Conservation (phyloP, 2,329 filamentous ascomycete genomes). For the Colletotrichum incanum region DNA sequence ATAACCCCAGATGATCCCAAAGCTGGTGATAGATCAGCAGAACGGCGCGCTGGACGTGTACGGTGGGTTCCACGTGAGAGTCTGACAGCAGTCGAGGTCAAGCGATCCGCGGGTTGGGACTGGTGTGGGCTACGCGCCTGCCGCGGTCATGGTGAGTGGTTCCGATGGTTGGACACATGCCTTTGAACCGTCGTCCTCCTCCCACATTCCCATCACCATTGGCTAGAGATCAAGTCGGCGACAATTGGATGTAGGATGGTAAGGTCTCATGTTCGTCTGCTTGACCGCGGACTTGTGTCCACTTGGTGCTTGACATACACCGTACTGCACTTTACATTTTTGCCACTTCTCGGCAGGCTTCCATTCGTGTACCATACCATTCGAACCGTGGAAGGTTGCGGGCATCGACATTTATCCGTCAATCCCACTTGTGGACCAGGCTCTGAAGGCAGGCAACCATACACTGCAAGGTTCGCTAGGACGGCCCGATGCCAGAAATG, state of each 20-base stretch:
- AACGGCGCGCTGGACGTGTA: slow-evolving; percentile 5
- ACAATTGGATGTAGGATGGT: background rate
- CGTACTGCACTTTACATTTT: background rate
- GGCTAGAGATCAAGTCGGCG: background rate
- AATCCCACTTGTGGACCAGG: background rate
- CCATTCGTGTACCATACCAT: background rate
- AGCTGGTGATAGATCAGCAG: slow-evolving; percentile 37
- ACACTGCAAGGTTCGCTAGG: background rate
- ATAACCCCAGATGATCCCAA: slow-evolving; percentile 38
- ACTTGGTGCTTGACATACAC: background rate
- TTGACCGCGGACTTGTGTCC: background rate
- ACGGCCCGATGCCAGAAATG: slow-evolving; percentile 29
- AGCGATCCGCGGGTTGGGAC: slow-evolving; percentile 14
- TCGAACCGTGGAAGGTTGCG: background rate
- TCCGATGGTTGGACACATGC: slow-evolving; percentile 17
- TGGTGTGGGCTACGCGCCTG: slow-evolving; percentile 27
- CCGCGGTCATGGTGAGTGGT: slow-evolving; percentile 15
- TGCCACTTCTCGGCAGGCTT: background rate
- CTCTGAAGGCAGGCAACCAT: background rate
- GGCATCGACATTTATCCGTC: background rate
- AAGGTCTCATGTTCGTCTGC: slow-evolving; percentile 1
- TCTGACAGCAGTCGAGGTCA: slow-evolving; percentile 8
- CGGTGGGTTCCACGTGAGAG: slow-evolving; percentile 27
- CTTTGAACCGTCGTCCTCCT: background rate
- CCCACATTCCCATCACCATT: background rate